Evolutionary conservation across 192 early-diverging fungal species (phyloP).

Genomic region (Coemansia sp.): DNA sequence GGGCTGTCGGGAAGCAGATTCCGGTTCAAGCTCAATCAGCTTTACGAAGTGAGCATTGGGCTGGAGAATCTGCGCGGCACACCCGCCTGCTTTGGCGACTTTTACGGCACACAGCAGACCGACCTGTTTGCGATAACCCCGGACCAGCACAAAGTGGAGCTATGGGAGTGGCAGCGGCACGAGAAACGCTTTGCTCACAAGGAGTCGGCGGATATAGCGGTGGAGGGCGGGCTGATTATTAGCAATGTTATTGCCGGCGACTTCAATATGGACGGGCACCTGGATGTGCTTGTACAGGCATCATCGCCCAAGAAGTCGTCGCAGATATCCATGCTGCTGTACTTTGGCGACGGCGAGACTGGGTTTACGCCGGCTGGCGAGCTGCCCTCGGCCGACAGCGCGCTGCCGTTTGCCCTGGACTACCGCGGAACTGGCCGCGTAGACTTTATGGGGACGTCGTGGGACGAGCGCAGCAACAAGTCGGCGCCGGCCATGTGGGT

Average conservation of each 20-base stretch:
- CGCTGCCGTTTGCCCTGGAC: slow-evolving; percentile 41
- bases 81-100: slow-evolving; percentile 83
- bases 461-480: slow-evolving; percentile 9
- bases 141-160: slow-evolving; percentile 64
- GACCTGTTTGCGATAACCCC: slow-evolving; percentile 75
- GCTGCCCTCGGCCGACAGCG: slow-evolving; percentile 14
- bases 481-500: slow-evolving; percentile 11
- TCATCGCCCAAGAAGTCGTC: slow-evolving; percentile 33
- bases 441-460: slow-evolving; percentile 24
- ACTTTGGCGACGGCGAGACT: slow-evolving; percentile 64
- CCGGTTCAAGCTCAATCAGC: slow-evolving; percentile 55
- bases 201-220: slow-evolving; percentile 54
- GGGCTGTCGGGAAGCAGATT: slow-evolving; percentile 37
- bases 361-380: slow-evolving; percentile 56
- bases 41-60: slow-evolving; percentile 63
- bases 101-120: slow-evolving; percentile 79
- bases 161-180: slow-evolving; percentile 70
- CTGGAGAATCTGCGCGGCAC: slow-evolving; percentile 66
- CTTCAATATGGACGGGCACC: slow-evolving; percentile 83
- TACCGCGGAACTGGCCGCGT: slow-evolving; percentile 21
- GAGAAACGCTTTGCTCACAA: slow-evolving; percentile 45
- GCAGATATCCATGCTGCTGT: slow-evolving; percentile 67
- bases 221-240: slow-evolving; percentile 48
- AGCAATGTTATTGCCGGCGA: slow-evolving; percentile 82
- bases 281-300: slow-evolving; percentile 82